Conservation (phyloP, 1,284 basidiomycete genomes). For the Dichomitus squalens region DNA sequence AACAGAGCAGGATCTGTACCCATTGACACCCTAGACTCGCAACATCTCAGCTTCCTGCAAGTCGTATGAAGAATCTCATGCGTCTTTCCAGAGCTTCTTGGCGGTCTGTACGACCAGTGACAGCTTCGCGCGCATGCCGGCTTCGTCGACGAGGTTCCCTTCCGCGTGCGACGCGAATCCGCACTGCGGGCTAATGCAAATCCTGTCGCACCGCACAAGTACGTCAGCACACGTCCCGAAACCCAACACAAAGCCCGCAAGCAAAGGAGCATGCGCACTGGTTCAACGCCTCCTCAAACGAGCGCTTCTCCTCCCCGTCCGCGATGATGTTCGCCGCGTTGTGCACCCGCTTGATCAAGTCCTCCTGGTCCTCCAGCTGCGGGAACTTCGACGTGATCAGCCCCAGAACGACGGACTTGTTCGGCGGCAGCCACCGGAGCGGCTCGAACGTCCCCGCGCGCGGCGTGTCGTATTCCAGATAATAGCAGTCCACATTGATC, state of each 20-base stretch:
- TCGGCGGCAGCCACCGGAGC: conserved; percentile 62
- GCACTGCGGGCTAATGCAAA: conserved; percentile 75
- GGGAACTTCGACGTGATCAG: conserved; percentile 75
- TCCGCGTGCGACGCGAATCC: conserved; percentile 74
- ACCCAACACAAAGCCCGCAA: not conserved
- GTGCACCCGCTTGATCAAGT: conserved; percentile 61
- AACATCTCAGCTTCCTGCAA: not conserved
- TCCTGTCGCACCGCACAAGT: conserved; percentile 41
- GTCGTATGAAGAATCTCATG: not conserved
- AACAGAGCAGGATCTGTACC: no score
- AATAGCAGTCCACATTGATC: conserved; percentile 77
- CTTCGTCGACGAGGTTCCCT: conserved; percentile 61
- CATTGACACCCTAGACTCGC: no score
- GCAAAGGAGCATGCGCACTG: conserved; percentile 45
- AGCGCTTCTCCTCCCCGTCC: conserved; percentile 52
- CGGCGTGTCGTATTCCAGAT: conserved; percentile 79
- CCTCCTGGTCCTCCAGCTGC: conserved; percentile 61
- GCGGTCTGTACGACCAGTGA: conserved; percentile 52
- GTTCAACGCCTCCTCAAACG: conserved; percentile 56
- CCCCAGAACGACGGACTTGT: conserved; percentile 75
- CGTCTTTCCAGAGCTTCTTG: conserved; percentile 50
- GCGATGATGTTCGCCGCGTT: conserved; percentile 65
- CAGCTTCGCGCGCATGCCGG: conserved; percentile 56
- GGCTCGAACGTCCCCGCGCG: conserved; percentile 75
- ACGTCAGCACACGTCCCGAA: not conserved